These are phyloP conservation scores for Hanseniaspora lindneri DNA, from an alignment of 805 yeast genomes.

Conservation along the genomic window DNA sequence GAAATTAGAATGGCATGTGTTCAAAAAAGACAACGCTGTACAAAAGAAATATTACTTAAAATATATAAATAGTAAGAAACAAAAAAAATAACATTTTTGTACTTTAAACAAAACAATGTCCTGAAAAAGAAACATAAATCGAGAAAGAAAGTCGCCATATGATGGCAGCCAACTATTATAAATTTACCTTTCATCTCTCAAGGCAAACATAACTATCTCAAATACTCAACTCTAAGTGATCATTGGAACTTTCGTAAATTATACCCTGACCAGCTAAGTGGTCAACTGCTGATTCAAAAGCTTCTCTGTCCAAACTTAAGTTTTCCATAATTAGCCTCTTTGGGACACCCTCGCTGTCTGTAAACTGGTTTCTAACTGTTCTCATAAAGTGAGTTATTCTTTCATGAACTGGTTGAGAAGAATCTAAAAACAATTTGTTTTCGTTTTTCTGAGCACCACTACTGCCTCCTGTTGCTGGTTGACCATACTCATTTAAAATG, in stretches of 20 bases:
- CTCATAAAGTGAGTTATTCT: conserved; percentile 8
- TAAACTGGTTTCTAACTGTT: conserved; percentile 2
- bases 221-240: neutral
- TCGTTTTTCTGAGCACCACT: neutral
- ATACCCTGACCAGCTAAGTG: conserved; percentile 9
- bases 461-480: neutral
- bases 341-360: conserved; percentile 12
- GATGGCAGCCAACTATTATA: no score
- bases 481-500: conserved; percentile 22
- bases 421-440: conserved; percentile 32
- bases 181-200: no score
- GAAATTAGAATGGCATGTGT: no score
- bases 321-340: conserved; percentile 11
- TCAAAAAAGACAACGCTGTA: neutral
- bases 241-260: neutral
- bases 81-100: neutral
- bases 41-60: neutral
- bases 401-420: conserved; percentile 19
- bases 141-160: no score
- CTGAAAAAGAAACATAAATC: no score
- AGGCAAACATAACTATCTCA: neutral
- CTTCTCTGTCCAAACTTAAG: conserved; percentile 10
- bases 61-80: neutral
- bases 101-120: neutral
- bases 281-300: conserved; percentile 5